Conservation (phyloP, 352 stramenopile genomes). For the Globisporangium cederbergense region DNA sequence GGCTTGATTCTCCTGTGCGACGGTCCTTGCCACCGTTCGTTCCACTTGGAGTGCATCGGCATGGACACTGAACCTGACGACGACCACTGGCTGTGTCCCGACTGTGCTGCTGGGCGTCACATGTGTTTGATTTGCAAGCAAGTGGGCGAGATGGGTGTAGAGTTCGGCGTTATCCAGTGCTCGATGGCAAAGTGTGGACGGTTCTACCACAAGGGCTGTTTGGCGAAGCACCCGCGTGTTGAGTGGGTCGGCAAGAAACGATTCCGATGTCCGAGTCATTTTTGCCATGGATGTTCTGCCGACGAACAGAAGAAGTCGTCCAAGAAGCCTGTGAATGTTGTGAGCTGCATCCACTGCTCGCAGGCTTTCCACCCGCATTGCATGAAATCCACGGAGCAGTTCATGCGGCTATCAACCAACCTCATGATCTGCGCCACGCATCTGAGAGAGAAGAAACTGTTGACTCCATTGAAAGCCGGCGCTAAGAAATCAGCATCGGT, state of each 20-base stretch:
- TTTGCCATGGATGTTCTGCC: constrained; percentile 70
- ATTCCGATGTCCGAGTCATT: constrained; percentile 90
- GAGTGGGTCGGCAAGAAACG: constrained; percentile 87
- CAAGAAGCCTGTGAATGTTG: constrained; percentile 48
- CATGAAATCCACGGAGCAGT: constrained; percentile 68
- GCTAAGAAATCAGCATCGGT: not conserved
- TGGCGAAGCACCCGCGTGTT: constrained; percentile 69
- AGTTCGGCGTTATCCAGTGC: constrained; percentile 90
- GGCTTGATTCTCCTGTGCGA: constrained; percentile 91
- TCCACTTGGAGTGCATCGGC: constrained; percentile 90
- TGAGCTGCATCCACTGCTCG: constrained; percentile 87
- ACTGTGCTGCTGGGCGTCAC: constrained; percentile 86
- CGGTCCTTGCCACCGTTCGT: constrained; percentile 90
- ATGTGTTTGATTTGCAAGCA: constrained; percentile 92
- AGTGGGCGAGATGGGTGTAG: constrained; percentile 84
- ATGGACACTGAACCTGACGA: constrained; percentile 82
- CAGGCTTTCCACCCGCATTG: constrained; percentile 81
- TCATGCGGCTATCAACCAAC: constrained; percentile 78
- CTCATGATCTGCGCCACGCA: constrained; percentile 90
- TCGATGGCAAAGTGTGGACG: constrained; percentile 89
- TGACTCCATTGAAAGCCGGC: constrained; percentile 7
- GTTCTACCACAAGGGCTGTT: constrained; percentile 91
- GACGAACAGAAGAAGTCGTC: constrained; percentile 25
- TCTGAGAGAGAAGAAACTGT: constrained; percentile 42
- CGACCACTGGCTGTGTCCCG: constrained; percentile 88